Evolutionary conservation across 805 yeast species (phyloP), one percentile per base, ranked within the genome.

Genomic region (Suhomyces emberorum): DNA sequence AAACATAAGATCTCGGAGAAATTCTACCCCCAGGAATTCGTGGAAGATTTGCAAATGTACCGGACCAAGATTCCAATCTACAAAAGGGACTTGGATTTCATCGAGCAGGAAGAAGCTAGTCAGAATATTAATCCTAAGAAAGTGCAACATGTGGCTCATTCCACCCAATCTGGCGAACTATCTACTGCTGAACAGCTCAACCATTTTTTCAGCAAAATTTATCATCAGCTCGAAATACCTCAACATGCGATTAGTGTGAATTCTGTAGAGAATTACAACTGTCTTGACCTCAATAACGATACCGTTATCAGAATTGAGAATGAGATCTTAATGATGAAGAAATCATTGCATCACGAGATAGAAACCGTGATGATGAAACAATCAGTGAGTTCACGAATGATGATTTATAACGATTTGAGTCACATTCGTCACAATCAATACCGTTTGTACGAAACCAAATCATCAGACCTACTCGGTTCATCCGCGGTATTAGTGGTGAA

Each of bases 61-160:
- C 38, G 52, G 22, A 50, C 55, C 20, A 54, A 46, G 29, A 52
- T 64, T 27, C 57, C 54, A 3, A 42, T 63, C 14, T 53, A 59
- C 34, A 68, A 68, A 44, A 48, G 58, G 34, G 71, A 68, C 41
- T 57, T 61, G 31, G 65, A 65, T 41, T 59, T 65, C 37, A 41
- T 54, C 31, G 59, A 57, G 44, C 30, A 47, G 38, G 38, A 43
- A 35, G 36, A 48, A 32, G 30, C 39, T 15, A 42, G 50, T 2
- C 41, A 37, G 12, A 48, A 44, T 30, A 38, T 55, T 9, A 50
- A 55, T 36, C 57, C 61, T 5, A 30, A 30, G 26, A 39, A 34
- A 23, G 39, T 36, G 14, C 32, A 28, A 15, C 26, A 24, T 5
- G 32, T 22, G 15, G 28, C 24, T 11, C 15, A 19, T 12, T 16